These are phyloP conservation scores for Oidiodendron maius DNA, from an alignment of 495 filamentous ascomycete genomes.

Conservation along the genomic window DNA sequence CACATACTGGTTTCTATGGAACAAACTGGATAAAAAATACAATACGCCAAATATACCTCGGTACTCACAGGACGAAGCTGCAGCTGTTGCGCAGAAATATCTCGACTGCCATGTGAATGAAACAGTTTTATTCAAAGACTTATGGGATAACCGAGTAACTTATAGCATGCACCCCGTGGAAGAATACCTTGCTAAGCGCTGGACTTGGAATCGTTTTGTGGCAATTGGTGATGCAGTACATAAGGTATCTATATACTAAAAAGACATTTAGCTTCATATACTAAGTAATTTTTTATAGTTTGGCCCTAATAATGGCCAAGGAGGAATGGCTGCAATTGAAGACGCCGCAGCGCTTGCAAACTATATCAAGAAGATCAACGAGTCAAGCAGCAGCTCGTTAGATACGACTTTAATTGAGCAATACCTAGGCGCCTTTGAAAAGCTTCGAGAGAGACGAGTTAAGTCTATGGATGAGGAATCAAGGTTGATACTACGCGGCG, in stretches of 20 bases:
- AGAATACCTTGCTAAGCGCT: too few relatives aligned
- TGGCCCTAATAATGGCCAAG: constrained; percentile 26
- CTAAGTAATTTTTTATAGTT: too few relatives aligned
- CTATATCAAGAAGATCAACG: not conserved
- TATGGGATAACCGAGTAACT: constrained; percentile 24
- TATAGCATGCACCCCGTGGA: constrained; percentile 29
- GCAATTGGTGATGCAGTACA: too few relatives aligned
- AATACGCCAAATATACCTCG: constrained; percentile 30
- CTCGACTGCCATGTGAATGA: constrained; percentile 26
- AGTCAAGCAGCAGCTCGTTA: not conserved
- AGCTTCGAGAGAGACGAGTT: not conserved
- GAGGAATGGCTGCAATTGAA: constrained; percentile 31
- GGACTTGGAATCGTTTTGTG: too few relatives aligned
- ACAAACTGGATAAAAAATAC: constrained; percentile 33
- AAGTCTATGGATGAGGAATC: not conserved
- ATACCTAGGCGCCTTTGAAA: not conserved
- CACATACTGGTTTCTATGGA: too few relatives aligned
- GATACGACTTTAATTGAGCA: not conserved
- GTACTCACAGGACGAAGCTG: constrained; percentile 32
- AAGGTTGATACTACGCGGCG: not conserved
- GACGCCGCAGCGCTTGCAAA: constrained; percentile 26
- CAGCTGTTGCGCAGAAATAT: constrained; percentile 20
- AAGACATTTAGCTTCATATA: too few relatives aligned
- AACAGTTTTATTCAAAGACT: constrained; percentile 28
- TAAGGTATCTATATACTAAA: too few relatives aligned